Conservation (phyloP, 2,329 filamentous ascomycete species). For the Apiospora pterosperma region DNA sequence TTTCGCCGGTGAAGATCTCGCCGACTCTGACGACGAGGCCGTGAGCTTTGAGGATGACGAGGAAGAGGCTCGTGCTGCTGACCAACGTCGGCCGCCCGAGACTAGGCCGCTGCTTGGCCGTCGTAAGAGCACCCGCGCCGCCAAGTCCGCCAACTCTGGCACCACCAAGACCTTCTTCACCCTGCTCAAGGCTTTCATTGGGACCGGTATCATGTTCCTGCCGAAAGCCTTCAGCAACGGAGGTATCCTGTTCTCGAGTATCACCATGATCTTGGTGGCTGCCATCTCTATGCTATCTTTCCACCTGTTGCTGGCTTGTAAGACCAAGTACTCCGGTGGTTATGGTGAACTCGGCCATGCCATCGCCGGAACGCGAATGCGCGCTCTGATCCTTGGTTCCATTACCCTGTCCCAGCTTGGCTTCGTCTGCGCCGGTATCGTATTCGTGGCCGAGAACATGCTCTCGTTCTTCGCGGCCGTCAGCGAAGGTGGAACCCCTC, state of each 20-base stretch:
- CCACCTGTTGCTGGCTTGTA: conserved; percentile 66
- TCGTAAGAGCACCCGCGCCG: conserved; percentile 46
- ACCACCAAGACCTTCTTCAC: conserved; percentile 76
- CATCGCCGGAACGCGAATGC: conserved; percentile 61
- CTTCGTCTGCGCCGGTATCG: conserved; percentile 74
- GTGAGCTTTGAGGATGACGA: conserved; percentile 48
- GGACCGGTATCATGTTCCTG: conserved; percentile 78
- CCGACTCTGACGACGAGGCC: conserved; percentile 58
- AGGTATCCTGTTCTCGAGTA: conserved; percentile 70
- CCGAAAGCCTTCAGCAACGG: conserved; percentile 75
- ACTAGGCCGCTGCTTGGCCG: conserved; percentile 58
- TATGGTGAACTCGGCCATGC: conserved; percentile 71
- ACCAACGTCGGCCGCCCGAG: conserved; percentile 37
- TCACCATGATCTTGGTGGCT: conserved; percentile 64
- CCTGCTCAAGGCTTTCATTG: conserved; percentile 73
- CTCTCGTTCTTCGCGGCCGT: conserved; percentile 65
- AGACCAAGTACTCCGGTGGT: conserved; percentile 60
- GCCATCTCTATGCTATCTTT: conserved; percentile 68
- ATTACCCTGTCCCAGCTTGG: conserved; percentile 74
- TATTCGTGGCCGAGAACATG: conserved; percentile 75
- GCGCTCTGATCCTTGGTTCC: conserved; percentile 63
- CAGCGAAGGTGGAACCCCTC: conserved; percentile 40
- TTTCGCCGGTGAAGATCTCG: conserved; percentile 71
- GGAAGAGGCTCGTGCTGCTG: conserved; percentile 31
- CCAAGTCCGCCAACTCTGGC: conserved; percentile 57